Evolutionary conservation across 1,139 yeast species (phyloP).

Genomic region (Ashbya aceris): DNA sequence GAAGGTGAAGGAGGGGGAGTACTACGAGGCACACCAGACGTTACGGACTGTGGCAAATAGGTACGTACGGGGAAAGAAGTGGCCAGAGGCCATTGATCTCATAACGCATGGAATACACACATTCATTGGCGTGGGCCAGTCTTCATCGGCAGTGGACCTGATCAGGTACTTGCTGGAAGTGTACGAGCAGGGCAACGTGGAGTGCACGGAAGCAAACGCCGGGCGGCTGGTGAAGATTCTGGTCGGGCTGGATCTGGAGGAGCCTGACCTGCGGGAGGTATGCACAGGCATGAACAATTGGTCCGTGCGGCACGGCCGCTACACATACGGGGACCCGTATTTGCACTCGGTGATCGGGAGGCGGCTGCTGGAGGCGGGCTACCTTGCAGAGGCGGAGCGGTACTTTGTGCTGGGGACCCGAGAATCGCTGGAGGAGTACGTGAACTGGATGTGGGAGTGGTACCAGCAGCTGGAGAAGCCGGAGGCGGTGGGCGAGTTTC

Average conservation of each 20-base stretch:
- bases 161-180: constrained; percentile 65
- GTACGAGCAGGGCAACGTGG: constrained; percentile 42
- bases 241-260: constrained; percentile 35
- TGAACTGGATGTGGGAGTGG: constrained; percentile 53
- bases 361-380: constrained; percentile 39
- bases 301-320: constrained; percentile 43
- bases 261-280: constrained; percentile 58
- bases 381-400: constrained; percentile 43
- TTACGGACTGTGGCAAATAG: constrained; percentile 81
- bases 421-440: constrained; percentile 47
- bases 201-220: constrained; percentile 37
- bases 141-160: constrained; percentile 74
- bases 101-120: constrained; percentile 62
- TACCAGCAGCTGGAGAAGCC: constrained; percentile 28
- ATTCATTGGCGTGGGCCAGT: constrained; percentile 59
- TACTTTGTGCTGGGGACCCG: constrained; percentile 62
- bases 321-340: constrained; percentile 63
- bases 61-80: constrained; percentile 61
- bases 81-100: constrained; percentile 61
- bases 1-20: constrained; percentile 65
- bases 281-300: constrained; percentile 58
- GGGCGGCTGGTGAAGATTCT: constrained; percentile 30
- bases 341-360: constrained; percentile 68
- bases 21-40: constrained; percentile 93
- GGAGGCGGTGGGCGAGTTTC: constrained; percentile 42